Evolutionary conservation across 805 yeast genomes (phyloP).

Genomic region (Candida palmyrensis): DNA sequence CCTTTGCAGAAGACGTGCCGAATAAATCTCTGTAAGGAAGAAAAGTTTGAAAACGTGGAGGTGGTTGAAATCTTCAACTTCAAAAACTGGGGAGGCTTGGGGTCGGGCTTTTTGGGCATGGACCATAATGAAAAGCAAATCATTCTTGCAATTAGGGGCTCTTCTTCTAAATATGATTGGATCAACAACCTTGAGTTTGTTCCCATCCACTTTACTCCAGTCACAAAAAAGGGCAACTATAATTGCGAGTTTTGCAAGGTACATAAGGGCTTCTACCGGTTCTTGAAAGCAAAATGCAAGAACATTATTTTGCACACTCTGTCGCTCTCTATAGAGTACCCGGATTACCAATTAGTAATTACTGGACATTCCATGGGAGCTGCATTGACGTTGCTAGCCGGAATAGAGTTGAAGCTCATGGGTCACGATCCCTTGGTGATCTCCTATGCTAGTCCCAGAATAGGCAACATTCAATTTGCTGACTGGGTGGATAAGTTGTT

Average conservation of each 20-base stretch:
- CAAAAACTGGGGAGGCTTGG: slow-evolving; percentile 39
- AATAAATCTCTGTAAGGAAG: slow-evolving; percentile 17
- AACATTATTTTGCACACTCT: slow-evolving; percentile 20
- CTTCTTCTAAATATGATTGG: slow-evolving; percentile 59
- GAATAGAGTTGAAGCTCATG: slow-evolving; percentile 51
- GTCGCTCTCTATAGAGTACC: slow-evolving; percentile 18
- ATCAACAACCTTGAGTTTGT: slow-evolving; percentile 47
- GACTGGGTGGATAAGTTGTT: slow-evolving; percentile 50
- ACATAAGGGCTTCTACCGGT: slow-evolving; percentile 60
- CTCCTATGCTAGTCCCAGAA: slow-evolving; percentile 60
- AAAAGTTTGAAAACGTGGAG: slow-evolving; percentile 19
- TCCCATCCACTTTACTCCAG: slow-evolving; percentile 45
- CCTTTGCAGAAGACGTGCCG: slow-evolving; percentile 21
- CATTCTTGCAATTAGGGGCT: slow-evolving; percentile 57
- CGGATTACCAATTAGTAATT: slow-evolving; percentile 47
- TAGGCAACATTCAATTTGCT: slow-evolving; percentile 51
- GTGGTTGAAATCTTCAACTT: slow-evolving; percentile 38
- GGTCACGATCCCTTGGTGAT: slow-evolving; percentile 53
- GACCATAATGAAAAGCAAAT: slow-evolving; percentile 42
- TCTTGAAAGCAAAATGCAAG: slow-evolving; percentile 37
- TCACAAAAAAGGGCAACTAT: slow-evolving; percentile 16
- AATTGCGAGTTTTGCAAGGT: slow-evolving; percentile 50
- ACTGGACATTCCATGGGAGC: slow-evolving; percentile 80
- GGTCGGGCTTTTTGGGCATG: slow-evolving; percentile 51
- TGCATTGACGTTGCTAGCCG: slow-evolving; percentile 60